Base-by-base conservation (phyloP, 2,329 filamentous ascomycete genomes). In the Magnaporthiopsis rhizophila region DNA sequence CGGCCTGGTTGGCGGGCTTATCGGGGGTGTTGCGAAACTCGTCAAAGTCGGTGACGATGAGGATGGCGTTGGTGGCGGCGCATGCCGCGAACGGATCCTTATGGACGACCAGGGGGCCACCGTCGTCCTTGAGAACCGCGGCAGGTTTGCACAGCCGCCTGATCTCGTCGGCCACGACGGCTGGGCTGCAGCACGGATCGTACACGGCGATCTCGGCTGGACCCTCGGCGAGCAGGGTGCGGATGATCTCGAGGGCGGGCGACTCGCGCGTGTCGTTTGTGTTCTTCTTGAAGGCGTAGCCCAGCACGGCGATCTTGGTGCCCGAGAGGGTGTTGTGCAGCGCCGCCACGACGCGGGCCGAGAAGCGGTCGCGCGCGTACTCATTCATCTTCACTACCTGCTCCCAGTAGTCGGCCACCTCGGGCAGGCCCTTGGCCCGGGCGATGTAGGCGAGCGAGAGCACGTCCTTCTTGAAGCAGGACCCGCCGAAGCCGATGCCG, bases 401-500 rank as follows among this genome's bases (percentile, higher is more conserved):
- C 66, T 81, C 81, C 90, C 90, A 94, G 77, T 92, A 93, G 67
- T 86, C 83, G 45, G 86, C 88, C 0, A 93, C 89, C 69, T 92
- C 88, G 4, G 83, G 81, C 13, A 92, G 79, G 62, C 87, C 84
- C 64, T 92, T 79, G 3, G 83, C 85, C 69, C 91, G 87, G 21
- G 90, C 87, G 36, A 93, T 80, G 75, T 93, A 92, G 24, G 88
- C 84, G 53, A 94, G 78, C 74, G 84, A 89, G 61, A 90, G 80
- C 58, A 92, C 85, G 71, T 94, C 90, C 76, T 94, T 94, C 74
- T 89, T 86, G 80, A 94, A 92, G 75, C 90, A 94, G 66, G 86
- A 89, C 26, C 90, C 90, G 64, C 90, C 90, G 70, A 93, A 94
- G 21, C 90, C 90, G 45, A 92, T 84, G 56, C 87, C 87, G 9